Evolutionary conservation across 306 rosid genomes (phyloP), one percentile per base, ranked within the genome.

Genomic region (Cicer chorassanicum): DNA sequence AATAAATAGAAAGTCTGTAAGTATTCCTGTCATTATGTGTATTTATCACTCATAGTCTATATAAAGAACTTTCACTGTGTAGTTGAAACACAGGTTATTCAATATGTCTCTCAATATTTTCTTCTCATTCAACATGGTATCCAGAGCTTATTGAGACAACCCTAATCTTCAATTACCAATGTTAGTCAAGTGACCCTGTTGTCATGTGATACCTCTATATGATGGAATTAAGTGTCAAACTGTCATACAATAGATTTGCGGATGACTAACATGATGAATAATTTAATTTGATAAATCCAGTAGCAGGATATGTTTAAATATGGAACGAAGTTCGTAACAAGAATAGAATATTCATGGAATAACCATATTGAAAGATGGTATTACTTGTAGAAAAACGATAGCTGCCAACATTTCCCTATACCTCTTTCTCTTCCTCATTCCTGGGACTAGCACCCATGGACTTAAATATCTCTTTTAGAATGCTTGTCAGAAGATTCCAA

Each of bases 321-420:
- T 21, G 34, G 44, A 18, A 29, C 38, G 70, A 57, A 61, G 44
- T 14, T 64, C 41, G 54, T 43, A 66, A 65, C 56, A 24, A 40
- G 68, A 71, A 68, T 72, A 49, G 34, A 50, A 68, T 36, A 50
- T 75, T 49, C 70, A 4, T 65, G 66, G 61, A 46, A 70, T 76
- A 59, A 48, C 56, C 44, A 34, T 34, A n/a, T 36, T 65, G 34
- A 18, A 46, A 75, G 21, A 6, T 63, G 38, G 46, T 76, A 50
- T 6, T 40, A 70, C 43, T 65, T 57, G 29, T 68, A 5, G 18
- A 29, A 34, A 21, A 34, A 60, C 9, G 76, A 36, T 45, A 53
- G 64, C 65, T 73, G 77, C 77, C 61, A 12, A 72, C 49, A n/a
- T 29, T 21, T 6, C 73, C 45, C 29, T 46, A 3, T 49, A 49